Evolutionary conservation across 164 flowering plant species (phyloP), one percentile per base, ranked within the genome.

Genomic region (Malania oleifera): DNA sequence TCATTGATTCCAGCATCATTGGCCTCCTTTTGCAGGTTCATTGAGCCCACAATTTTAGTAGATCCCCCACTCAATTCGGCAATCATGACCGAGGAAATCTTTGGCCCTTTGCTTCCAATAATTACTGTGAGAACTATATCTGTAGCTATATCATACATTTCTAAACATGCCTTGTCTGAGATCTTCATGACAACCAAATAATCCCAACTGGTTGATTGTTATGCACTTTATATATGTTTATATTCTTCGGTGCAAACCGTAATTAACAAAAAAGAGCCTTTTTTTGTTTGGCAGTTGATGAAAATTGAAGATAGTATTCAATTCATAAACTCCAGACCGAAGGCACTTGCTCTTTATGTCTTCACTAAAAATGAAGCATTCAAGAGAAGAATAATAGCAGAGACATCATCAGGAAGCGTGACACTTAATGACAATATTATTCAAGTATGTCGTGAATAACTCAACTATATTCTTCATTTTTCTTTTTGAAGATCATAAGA

Each of bases 71-170:
- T 84, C 13, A 80, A 86, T 54, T 54, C 98, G 20, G 81, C 69
- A 54, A 70, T 92, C 62, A 89, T 92, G 98, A 80, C 75, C 0
- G 95, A 86, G 44, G 98, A 92, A 72, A 84, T 92, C 44, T 92
- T 92, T 44, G 98, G 98, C 28, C 98, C 98, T 1, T 28, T 92
- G 50, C 88, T 92, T 66, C 98, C 97, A 14, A 82, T 89, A 39
- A 84, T 92, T 70, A 92, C 96, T 22, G 96, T 92, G 39, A 76
- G 85, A 58, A 37, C 22, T 12, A 18, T n/a, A n/a, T n/a, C n/a
- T n/a, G n/a, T n/a, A n/a, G n/a, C n/a, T n/a, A n/a, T n/a, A n/a
- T n/a, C n/a, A n/a, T n/a, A n/a, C n/a, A n/a, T n/a, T n/a, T n/a
- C n/a, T n/a, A n/a, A n/a, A n/a, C n/a, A n/a, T n/a, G 43, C 28